Evolutionary conservation across 1,139 yeast species (phyloP), one percentile per base, ranked within the genome.

Genomic region (Kodamaea sp.): DNA sequence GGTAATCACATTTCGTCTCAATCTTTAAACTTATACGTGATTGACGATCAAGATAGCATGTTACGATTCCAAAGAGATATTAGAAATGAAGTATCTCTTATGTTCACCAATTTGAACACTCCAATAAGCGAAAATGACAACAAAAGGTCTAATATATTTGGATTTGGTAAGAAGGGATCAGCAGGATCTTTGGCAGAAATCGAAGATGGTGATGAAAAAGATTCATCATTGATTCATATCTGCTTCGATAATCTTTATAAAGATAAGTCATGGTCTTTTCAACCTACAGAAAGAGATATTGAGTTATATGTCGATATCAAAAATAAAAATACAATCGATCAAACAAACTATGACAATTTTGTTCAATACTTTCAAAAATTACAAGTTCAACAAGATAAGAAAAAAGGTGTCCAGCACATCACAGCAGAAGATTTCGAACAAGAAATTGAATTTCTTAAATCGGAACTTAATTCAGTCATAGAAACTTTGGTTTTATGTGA

Each of bases 181-280:
- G 10, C 8, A 8, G 31, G 11, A 8, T 8, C 8, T 8, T 29
- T 8, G 8, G 11, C 8, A 8, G 10, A 29, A n/a, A 4, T 26
- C 28, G 11, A 26, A 26, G 28, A 26, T n/a, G 28, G 11, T 9
- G 32, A 27, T 8, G 31, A 37, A 39, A 15, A 34, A 38, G 32
- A 31, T 36, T 39, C 38, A n/a, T 62, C 67, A 4, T 49, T 57
- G 29, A 58, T 70, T 15, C 60, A 67, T 44, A 55, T 71, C 24
- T 71, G 77, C 48, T 70, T 70, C 49, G 75, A 71, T 50, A 71
- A 71, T 46, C 41, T 70, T 27, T 70, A 63, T 50, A 52, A 52
- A 36, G 77, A 71, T 48, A 63, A 63, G 46, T 65, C 72, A 9
- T 71, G 75, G 75, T 61, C 73, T 20, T 71, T 68, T 48, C 50